Evolutionary conservation across 148 eudicot species (phyloP), one percentile per base, ranked within the genome.

Genomic region (Spergularia marina): DNA sequence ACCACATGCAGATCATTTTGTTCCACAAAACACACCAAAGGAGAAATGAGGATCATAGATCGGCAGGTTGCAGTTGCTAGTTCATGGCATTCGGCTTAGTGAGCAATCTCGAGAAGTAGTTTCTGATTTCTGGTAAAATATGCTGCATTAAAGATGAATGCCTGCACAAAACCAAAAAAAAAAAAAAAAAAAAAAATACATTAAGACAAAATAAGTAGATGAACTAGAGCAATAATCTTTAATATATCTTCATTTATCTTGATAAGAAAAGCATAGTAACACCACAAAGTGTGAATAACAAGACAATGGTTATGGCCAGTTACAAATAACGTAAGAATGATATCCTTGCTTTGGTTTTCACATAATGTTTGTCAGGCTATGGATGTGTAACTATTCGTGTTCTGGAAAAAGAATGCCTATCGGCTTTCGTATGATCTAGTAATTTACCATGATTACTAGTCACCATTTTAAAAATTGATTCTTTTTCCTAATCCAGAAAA

Each of bases 41-140:
- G 57, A 53, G 11, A 54, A 71, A 16, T 30, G 14, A 76, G 17
- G 65, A 65, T 55, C 10, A 25, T 20, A 44, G 49, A 25, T 9
- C 7, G 53, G 67, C 53, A 70, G 74, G 23, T 21, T 67, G 23
- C 40, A 66, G 71, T 57, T 7, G 11, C 68, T 64, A 70, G 68
- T 63, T 76, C 56, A 77, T 23, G 65, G 47, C 56, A 53, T 68
- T 65, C 44, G 84, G 84, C 74, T 86, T 85, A 2, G 83, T 75
- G 54, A 91, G 88, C 11, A 55, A 44, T 73, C 79, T 76, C 13
- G 69, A 77, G 79, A 89, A 88, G 82, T 89, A 89, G 76, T 80
- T 84, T 52, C 83, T 84, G 53, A 85, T 88, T 76, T 88, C 97
- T 41, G 94, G 97, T 68, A 91, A 76, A n/a, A 85, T 76, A 25